These are phyloP conservation scores for Marasmius tenuissimus DNA, from an alignment of 1,284 basidiomycete species.

Conservation along the genomic window DNA sequence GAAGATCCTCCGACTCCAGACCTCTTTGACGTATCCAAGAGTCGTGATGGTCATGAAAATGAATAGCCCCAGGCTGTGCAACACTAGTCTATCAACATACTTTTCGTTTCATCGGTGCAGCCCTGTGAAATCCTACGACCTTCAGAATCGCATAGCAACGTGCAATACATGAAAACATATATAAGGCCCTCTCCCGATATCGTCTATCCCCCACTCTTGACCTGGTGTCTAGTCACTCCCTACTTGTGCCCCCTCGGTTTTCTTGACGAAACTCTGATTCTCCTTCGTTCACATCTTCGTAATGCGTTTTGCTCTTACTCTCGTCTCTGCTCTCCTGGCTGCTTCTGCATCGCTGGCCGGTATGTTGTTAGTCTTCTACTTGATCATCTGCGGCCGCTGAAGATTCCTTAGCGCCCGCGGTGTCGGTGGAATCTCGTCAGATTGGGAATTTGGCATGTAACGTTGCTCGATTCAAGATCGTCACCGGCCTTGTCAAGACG, in stretches of 20 bases:
- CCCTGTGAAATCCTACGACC: no score
- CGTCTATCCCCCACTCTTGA: neutral
- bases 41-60: no score
- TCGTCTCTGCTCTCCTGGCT: constrained; percentile 15
- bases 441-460: constrained; percentile 25
- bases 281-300: neutral
- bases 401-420: constrained; percentile 8
- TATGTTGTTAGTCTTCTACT: neutral
- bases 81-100: no score
- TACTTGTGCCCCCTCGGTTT: neutral
- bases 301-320: constrained; percentile 17
- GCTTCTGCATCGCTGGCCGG: constrained; percentile 17
- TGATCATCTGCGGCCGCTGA: neutral
- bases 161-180: neutral
- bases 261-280: neutral
- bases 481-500: constrained; percentile 25
- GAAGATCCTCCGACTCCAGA: no score
- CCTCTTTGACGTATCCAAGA: no score
- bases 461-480: constrained; percentile 32
- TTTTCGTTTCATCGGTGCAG: no score
- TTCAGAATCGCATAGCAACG: no score
- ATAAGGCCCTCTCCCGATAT: neutral
- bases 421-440: constrained; percentile 19
- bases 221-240: neutral
- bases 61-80: no score